Base-by-base conservation (phyloP, 2,329 filamentous ascomycete species). In the Monilinia aucupariae region DNA sequence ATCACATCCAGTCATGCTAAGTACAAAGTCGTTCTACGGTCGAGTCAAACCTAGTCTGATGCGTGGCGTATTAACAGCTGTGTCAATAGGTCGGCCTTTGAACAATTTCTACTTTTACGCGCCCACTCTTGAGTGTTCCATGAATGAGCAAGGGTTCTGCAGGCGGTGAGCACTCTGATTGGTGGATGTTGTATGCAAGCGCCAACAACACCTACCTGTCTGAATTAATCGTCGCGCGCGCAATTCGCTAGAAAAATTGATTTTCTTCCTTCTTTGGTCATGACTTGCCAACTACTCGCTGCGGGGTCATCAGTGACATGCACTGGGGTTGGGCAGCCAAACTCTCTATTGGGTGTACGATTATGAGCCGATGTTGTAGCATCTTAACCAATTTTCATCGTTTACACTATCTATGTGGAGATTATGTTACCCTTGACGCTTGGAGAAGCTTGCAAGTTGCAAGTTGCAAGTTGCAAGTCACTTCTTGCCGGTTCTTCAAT, bases 401-500 rank as follows among this genome's bases (percentile, higher is more conserved):
- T 30, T n/a, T n/a, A n/a, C n/a, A n/a, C n/a, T n/a, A n/a, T n/a
- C n/a, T n/a, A n/a, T n/a, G 27, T 49, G 43, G 51, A 41, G 50
- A 62, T 58, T 34, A 27, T 25, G 17, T n/a, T 59, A 34, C 20
- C 22, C 47, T 62, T 62, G 54, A 58, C 60, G 60, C 60, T 50
- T 47, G 48, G 20, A 37, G 51, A 58, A 32, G 43, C 43, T 56
- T 47, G 41, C 12, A n/a, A n/a, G n/a, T n/a, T n/a, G n/a, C n/a
- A n/a, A n/a, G n/a, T n/a, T n/a, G n/a, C n/a, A n/a, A n/a, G n/a
- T 56, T 47, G 41, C 12, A 37, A 39, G 6, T 55, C 51, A n/a
- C n/a, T n/a, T 58, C 50, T 62, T 41, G n/a, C 47, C 60, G 43
- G n/a, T 58, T 62, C 52, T 62, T 62, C 60, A 62, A 51, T 50